phyloP scores from a whole-genome alignment of 805 yeast species.

The Wickerhamomyces alni region DNA sequence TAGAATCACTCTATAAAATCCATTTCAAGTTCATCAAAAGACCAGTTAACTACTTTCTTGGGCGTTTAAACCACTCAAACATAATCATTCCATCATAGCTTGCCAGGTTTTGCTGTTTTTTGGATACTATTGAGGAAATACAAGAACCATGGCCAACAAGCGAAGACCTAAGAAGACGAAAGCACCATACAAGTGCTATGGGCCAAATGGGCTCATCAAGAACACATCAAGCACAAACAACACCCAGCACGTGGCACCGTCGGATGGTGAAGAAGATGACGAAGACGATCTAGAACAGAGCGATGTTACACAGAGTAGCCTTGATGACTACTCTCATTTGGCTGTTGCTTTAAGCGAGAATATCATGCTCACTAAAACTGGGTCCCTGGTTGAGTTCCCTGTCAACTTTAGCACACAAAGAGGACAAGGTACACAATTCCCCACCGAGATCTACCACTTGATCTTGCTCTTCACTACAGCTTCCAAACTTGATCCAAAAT shows the following conservation, averaged over 20 bases:
- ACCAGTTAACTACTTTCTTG: no score
- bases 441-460: slow-evolving; percentile 23
- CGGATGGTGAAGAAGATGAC: slow-evolving; percentile 26
- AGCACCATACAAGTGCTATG: slow-evolving; percentile 76
- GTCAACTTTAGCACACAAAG: slow-evolving; percentile 1
- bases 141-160: slow-evolving; percentile 78
- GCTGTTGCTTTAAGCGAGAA: background rate
- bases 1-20: background rate
- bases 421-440: slow-evolving; percentile 9
- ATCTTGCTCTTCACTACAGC: slow-evolving; percentile 22
- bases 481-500: slow-evolving; percentile 37
- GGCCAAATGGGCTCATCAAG: slow-evolving; percentile 31
- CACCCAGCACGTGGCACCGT: background rate
- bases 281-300: slow-evolving; percentile 30
- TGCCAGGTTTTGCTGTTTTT: no score
- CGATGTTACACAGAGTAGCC: slow-evolving; percentile 31
- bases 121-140: no score
- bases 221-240: background rate
- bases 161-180: slow-evolving; percentile 77
- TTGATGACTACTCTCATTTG: background rate
- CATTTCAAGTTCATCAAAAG: no score
- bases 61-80: no score
- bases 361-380: background rate
- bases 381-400: slow-evolving; percentile 11
- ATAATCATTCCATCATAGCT: no score